Evolutionary conservation across 1,139 yeast genomes (phyloP).

Genomic region (Candida sp.): DNA sequence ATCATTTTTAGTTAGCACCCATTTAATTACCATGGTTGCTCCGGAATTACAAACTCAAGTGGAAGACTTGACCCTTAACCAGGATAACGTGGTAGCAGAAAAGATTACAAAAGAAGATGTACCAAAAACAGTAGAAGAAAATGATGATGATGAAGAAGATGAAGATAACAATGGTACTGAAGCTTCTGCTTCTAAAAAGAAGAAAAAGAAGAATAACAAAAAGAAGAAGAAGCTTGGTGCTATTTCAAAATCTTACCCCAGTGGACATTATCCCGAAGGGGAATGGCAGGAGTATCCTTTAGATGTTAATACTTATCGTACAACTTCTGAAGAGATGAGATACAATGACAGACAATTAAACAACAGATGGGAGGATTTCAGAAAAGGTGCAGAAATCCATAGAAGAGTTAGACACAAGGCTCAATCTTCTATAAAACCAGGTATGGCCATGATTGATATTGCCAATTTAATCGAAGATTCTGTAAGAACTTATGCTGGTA

Average conservation of each 20-base stretch:
- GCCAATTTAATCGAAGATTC: conserved; percentile 89
- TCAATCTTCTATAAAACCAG: conserved; percentile 74
- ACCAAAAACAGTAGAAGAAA: conserved; percentile 6
- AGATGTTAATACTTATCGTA: conserved; percentile 71
- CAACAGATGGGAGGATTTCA: conserved; percentile 76
- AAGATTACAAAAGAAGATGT: not conserved
- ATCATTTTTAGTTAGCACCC: not conserved
- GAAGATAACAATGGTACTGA: conserved; percentile 11
- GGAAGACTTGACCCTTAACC: conserved; percentile 9
- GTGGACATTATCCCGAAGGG: conserved; percentile 81
- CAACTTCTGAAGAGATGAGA: conserved; percentile 84
- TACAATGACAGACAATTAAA: conserved; percentile 68
- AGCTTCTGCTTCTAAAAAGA: conserved; percentile 19
- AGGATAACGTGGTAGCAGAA: conserved; percentile 1
- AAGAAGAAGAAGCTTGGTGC: conserved; percentile 48
- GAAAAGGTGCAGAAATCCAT: conserved; percentile 96
- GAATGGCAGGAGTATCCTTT: conserved; percentile 75
- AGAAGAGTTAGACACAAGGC: conserved; percentile 86
- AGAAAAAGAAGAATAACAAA: conserved; percentile 47
- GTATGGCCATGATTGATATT: conserved; percentile 87
- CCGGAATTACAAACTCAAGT: conserved; percentile 11
- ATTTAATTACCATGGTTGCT: conserved; percentile 5
- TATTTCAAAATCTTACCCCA: conserved; percentile 67
- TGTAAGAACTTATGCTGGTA: conserved; percentile 69
- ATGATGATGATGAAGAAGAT: conserved; percentile 9